Conservation (phyloP, 176 grass and related monocot genomes). For the Avena eriantha region DNA sequence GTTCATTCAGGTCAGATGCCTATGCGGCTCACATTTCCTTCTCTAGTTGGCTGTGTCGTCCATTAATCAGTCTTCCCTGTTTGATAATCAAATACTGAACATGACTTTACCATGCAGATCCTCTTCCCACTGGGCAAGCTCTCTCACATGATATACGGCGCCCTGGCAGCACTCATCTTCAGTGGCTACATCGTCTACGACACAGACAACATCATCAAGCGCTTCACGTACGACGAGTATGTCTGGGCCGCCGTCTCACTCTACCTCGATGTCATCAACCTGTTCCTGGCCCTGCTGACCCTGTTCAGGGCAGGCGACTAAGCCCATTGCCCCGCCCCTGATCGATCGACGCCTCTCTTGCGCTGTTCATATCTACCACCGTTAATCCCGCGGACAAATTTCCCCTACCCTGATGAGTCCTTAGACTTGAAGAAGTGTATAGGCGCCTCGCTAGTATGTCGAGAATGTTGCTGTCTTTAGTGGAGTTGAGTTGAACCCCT, state of each 20-base stretch:
- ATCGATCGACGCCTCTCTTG: neutral
- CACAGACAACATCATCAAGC: constrained; percentile 91
- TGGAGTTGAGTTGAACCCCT: neutral
- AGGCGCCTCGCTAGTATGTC: neutral
- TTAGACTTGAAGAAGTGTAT: neutral
- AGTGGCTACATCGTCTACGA: constrained; percentile 88
- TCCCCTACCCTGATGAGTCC: neutral
- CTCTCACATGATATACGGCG: constrained; percentile 84
- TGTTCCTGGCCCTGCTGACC: constrained; percentile 74
- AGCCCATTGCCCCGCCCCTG: neutral
- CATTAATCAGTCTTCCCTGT: neutral
- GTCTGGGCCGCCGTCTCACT: constrained; percentile 76
- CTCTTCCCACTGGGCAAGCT: constrained; percentile 89
- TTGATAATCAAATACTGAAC: neutral
- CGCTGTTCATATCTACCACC: constrained; percentile 2
- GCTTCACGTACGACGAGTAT: constrained; percentile 80
- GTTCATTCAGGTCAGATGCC: constrained; percentile 74
- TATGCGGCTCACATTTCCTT: neutral
- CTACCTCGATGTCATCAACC: constrained; percentile 87
- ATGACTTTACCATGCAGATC: constrained; percentile 42
- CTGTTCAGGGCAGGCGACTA: constrained; percentile 76
- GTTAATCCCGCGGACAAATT: neutral
- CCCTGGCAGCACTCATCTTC: constrained; percentile 70
- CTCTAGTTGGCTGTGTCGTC: neutral
- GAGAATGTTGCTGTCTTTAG: constrained; percentile 2